Base-by-base conservation (phyloP, 2,329 filamentous ascomycete genomes). In the Ustilaginoidea virens region DNA sequence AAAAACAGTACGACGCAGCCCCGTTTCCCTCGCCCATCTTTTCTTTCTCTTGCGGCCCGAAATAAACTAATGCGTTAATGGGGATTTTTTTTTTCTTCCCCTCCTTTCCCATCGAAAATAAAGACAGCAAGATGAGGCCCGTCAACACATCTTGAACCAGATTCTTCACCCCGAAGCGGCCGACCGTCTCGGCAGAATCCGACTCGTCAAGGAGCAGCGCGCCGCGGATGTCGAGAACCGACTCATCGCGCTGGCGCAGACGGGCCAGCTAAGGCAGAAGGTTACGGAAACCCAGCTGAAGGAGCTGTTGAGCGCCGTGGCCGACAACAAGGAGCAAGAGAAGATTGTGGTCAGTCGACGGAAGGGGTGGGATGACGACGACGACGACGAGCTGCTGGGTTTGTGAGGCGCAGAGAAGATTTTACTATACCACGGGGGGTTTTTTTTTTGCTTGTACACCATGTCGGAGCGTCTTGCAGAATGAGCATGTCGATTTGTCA, bases 141-240 rank as follows among this genome's bases (percentile, higher is more conserved):
- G 83, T 34, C 62, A 74, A 44, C 66, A 71, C 34, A 79, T 94
- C 43, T 75, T 98, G 37, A 71, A 69, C 43, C 90, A 96, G 56
- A 96, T 98, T 61, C 81, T 98, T 36, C 77, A 86, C 45, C 90
- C 90, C 40, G 83, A 87, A 48, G 90, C 90, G 12, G 80, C 83
- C 35, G 90, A 98, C 59, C 80, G 90, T 10, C 69, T 98, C 1
- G 83, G 82, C 33, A 82, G 90, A 40, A 96, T 98, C 58, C 79
- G 87, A 19, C 74, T 98, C 35, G 90, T 98, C 48, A 96, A 96
- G 59, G 83, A 86, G 51, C 76, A 78, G 43, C 81, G 90, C 45
- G 90, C 90, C 20, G 70, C 68, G 36, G 85, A 94, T 46, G 73
- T 98, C 33, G 90, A 98, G 62, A 86, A 92, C 64, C 61, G 87